A percentile compares a stretch with the other conserved stretches of the same genome.
Conservation (phyloP, 1,284 basidiomycete genomes). For the Malassezia vespertilionis region DNA sequence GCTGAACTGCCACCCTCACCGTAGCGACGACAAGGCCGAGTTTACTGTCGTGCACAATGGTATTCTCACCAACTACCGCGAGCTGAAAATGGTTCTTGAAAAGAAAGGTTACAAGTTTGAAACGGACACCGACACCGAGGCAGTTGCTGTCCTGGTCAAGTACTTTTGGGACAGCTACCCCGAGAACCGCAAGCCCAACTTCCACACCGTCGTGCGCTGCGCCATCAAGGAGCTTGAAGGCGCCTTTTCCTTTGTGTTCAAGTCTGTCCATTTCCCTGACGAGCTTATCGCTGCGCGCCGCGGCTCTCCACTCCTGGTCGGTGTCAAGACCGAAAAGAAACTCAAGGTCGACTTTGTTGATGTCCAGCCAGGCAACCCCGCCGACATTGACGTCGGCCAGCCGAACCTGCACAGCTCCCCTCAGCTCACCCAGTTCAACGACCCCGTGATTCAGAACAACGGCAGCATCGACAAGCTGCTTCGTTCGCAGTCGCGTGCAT, state of each 20-base stretch:
- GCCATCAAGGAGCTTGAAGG: slow-evolving; percentile 97
- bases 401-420: slow-evolving; percentile 11
- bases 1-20: slow-evolving; percentile 90
- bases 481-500: slow-evolving; percentile 90
- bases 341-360: slow-evolving; percentile 99
- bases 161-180: slow-evolving; percentile 86
- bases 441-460: neutral
- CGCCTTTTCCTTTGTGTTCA: slow-evolving; percentile 99
- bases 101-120: slow-evolving; percentile 91
- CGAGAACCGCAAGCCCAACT: slow-evolving; percentile 73
- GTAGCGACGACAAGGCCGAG: slow-evolving; percentile 67
- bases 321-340: slow-evolving; percentile 99
- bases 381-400: slow-evolving; percentile 4
- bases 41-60: slow-evolving; percentile 97
- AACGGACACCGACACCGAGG: slow-evolving; percentile 96
- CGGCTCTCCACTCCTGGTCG: slow-evolving; percentile 89
- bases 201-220: slow-evolving; percentile 85
- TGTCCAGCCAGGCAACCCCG: slow-evolving; percentile 57
- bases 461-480: slow-evolving; percentile 58
- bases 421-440: slow-evolving; percentile 17
- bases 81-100: slow-evolving; percentile 82
- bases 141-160: slow-evolving; percentile 88
- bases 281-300: slow-evolving; percentile 91
- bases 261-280: slow-evolving; percentile 88
- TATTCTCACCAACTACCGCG: slow-evolving; percentile 88